phyloP scores from a whole-genome alignment of 371 early-diverging fungal genomes.

The Zopfochytrium polystomum region DNA sequence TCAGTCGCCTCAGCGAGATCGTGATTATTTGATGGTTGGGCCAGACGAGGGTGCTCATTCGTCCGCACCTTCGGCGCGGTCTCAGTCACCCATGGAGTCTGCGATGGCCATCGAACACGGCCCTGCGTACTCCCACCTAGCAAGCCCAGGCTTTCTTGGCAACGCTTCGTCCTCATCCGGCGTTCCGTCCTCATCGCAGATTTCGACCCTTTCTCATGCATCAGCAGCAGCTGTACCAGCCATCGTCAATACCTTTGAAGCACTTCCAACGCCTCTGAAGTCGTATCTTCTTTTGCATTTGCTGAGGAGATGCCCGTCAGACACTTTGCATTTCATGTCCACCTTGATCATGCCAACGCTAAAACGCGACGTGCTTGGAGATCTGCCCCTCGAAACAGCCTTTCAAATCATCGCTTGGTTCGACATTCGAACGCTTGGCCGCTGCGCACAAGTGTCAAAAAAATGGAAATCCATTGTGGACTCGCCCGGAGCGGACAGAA shows the following conservation, averaged over 20 bases:
- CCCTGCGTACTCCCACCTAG: no score
- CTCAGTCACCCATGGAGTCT: no score
- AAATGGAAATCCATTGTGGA: slow-evolving; percentile 75
- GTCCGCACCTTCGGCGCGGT: not conserved
- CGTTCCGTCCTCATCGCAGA: not conserved
- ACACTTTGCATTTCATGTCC: slow-evolving; percentile 76
- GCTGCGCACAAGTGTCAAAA: slow-evolving; percentile 69
- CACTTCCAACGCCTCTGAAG: slow-evolving; percentile 64
- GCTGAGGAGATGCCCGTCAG: slow-evolving; percentile 62
- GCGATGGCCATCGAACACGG: no score
- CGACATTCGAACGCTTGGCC: slow-evolving; percentile 71
- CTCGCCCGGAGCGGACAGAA: slow-evolving; percentile 56
- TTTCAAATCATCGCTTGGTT: slow-evolving; percentile 73
- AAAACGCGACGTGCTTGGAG: slow-evolving; percentile 80
- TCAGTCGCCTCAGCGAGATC: no score
- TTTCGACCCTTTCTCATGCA: slow-evolving; percentile 1
- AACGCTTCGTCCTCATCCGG: no score
- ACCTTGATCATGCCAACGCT: slow-evolving; percentile 72
- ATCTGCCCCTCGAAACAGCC: slow-evolving; percentile 72
- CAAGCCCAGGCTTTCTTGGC: no score
- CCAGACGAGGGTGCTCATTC: no score
- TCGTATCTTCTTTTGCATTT: slow-evolving; percentile 73
- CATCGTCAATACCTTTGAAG: slow-evolving; percentile 60
- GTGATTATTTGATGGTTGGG: no score
- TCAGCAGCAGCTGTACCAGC: slow-evolving; percentile 30